phyloP scores from a whole-genome alignment of 1,139 yeast genomes.

The Lodderomyces parapsilosis region DNA sequence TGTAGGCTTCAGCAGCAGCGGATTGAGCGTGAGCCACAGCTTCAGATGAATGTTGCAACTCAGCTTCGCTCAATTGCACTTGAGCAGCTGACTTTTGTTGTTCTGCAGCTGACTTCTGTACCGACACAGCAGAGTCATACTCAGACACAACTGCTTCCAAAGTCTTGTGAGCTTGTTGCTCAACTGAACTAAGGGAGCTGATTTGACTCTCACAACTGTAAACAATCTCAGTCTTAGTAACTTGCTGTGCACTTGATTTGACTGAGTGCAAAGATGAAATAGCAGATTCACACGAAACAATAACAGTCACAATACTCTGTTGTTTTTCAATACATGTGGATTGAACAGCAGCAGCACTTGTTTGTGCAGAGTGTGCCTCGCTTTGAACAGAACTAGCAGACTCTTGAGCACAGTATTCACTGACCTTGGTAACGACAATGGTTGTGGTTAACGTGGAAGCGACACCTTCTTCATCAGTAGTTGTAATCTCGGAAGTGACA shows the following conservation, averaged over 20 bases:
- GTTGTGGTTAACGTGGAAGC: conserved; percentile 5
- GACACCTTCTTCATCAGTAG: conserved; percentile 7
- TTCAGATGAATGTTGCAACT: conserved; percentile 8
- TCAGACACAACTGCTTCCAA: conserved; percentile 6
- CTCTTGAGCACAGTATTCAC: conserved; percentile 9
- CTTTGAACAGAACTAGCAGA: conserved; percentile 11
- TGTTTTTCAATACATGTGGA: conserved; percentile 8
- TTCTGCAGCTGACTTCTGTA: conserved; percentile 8
- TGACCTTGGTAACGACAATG: conserved; percentile 5
- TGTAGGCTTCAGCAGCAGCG: conserved; percentile 10
- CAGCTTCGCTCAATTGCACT: conserved; percentile 10
- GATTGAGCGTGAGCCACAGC: conserved; percentile 9
- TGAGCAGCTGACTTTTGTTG: conserved; percentile 13
- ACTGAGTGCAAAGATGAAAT: conserved; percentile 12
- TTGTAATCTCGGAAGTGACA: conserved; percentile 4
- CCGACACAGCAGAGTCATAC: conserved; percentile 9
- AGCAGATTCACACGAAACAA: conserved; percentile 14
- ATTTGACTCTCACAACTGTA: conserved; percentile 10
- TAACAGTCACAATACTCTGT: conserved; percentile 9
- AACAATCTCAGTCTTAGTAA: conserved; percentile 9
- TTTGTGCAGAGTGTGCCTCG: conserved; percentile 7
- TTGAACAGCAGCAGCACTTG: conserved; percentile 10
- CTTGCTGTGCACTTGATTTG: conserved; percentile 10
- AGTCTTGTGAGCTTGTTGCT: conserved; percentile 8
- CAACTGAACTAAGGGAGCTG: conserved; percentile 7